Base-by-base conservation (phyloP, 441 rosid genomes). In the Lepidium campestre region DNA sequence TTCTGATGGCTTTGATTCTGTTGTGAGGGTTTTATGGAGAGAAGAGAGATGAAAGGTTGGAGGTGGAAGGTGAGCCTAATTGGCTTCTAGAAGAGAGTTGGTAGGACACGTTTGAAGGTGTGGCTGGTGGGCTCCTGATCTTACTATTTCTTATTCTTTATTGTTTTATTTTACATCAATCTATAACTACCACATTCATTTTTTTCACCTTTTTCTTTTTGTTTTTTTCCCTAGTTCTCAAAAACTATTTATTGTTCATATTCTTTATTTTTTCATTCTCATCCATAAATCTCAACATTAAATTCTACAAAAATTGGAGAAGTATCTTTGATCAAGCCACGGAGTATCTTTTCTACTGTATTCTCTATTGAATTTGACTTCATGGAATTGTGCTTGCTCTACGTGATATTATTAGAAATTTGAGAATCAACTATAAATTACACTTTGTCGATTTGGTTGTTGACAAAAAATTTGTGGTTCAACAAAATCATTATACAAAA, bases 31-130 rank as follows among this genome's bases (percentile, higher is more conserved):
- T 72, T 50, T 72, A 72, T 66, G 62, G 70, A 64, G 75, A 44
- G 25, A 53, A 8, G 19, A 35, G 40, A 49, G 64, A 63, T 64
- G 44, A 29, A 53, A 20, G 42, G 65, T 64, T 66, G 65, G 71
- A 59, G 71, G 67, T 57, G 67, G 76, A 72, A 57, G 76, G 76
- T 72, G 76, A 52, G 67, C 76, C 72, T 72, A 65, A 72, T 72
- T 65, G 62, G 62, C 67, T 72, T 72, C 76, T 72, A 66, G 72
- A 72, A 72, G 76, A 72, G 72, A 72, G 72, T 72, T 72, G 76
- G 76, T 72, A 72, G 67, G 76, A 72, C 76, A 72, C 76, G 76
- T 72, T 72, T 50, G 71, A 72, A 58, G 71, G 57, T 58, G 72
- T 65, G 76, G 76, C 56, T 65, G 62, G 76, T 72, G 67, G 76